Evolutionary conservation across 2,329 filamentous ascomycete species (phyloP), one percentile per base, ranked within the genome.

Genomic region (Lasiodiplodia hormozganensis): DNA sequence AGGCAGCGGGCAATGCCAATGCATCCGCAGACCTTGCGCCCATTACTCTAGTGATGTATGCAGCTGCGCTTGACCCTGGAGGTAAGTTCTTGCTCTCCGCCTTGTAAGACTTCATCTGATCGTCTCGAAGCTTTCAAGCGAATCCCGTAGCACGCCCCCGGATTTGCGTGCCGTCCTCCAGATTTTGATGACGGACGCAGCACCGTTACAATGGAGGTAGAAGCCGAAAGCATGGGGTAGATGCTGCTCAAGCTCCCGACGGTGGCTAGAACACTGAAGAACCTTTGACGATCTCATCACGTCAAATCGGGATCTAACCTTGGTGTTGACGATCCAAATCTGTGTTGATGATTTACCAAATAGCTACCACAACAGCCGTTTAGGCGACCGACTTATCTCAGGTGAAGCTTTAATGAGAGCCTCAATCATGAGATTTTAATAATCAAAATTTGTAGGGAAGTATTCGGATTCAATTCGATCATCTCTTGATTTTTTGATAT

Each of bases 31-130:
- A 85, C 56, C 72, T 88, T 70, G 76, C 79, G 54, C 85, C 86
- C 0, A 88, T 88, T 51, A 87, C 85, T 4, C 75, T 81, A 25
- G 85, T 85, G 49, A 88, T 88, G 86, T 87, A 86, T 77, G 84
- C 86, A 16, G 79, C 85, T 4, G 85, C 85, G 40, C 71, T 88
- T 71, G 81, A 86, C 62, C 84, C 85, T 4, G 86, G 86, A 71
- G 84, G 86, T 87, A 72, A 83, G 84, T 79, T 23, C 2, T 18
- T 34, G 4, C 31, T 21, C 18, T 34, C 40, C 14, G 14, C 11
- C 12, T 12, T 38, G 16, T 21, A 23, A 1, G 10, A 23, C 12
- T 3, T 11, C 4, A 28, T 49, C 49, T 54, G 14, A 53, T 28
- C 11, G 2, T 12, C 12, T 53, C 23, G 14, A 11, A 65, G 62